A percentile compares a stretch with the other conserved stretches of the same genome.
Evolutionary conservation across 108 stramenopile species (phyloP).

Genomic region (Nannochloropsis gaditana): DNA sequence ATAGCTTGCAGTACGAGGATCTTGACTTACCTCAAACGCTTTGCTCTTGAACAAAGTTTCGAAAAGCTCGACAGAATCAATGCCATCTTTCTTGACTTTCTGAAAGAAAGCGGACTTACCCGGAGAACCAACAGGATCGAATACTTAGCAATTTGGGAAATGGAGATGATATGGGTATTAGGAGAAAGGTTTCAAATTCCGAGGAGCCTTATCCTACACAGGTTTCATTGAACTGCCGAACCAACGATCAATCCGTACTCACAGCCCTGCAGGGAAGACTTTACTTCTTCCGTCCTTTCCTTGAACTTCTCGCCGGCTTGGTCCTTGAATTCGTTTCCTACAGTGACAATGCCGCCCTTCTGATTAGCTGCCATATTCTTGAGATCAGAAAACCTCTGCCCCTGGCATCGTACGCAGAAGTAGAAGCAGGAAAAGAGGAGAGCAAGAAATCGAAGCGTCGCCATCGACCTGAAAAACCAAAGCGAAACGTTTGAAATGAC

Average conservation of each 20-base stretch:
- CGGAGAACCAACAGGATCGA: neutral
- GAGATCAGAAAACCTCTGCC: neutral
- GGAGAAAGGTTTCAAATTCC: too few relatives aligned
- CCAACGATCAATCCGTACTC: neutral
- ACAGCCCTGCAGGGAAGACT: neutral
- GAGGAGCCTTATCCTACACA: too few relatives aligned
- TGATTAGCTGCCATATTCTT: neutral
- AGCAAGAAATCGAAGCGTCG: neutral
- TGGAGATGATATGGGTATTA: too few relatives aligned
- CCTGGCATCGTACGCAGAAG: neutral
- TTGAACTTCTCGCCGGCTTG: neutral
- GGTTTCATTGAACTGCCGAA: too few relatives aligned
- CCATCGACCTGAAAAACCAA: neutral
- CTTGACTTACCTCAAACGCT: constrained; percentile 17
- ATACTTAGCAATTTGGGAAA: too few relatives aligned
- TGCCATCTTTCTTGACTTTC: neutral
- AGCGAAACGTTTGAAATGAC: too few relatives aligned
- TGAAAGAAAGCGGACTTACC: neutral
- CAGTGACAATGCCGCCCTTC: neutral
- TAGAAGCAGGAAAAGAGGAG: neutral
- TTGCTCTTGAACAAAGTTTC: neutral
- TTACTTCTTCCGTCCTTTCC: neutral
- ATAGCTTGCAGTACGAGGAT: too few relatives aligned
- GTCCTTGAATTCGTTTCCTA: neutral
- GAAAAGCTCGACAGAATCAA: neutral